phyloP scores from a whole-genome alignment of 1,139 yeast genomes.

The Pichia sp. region DNA sequence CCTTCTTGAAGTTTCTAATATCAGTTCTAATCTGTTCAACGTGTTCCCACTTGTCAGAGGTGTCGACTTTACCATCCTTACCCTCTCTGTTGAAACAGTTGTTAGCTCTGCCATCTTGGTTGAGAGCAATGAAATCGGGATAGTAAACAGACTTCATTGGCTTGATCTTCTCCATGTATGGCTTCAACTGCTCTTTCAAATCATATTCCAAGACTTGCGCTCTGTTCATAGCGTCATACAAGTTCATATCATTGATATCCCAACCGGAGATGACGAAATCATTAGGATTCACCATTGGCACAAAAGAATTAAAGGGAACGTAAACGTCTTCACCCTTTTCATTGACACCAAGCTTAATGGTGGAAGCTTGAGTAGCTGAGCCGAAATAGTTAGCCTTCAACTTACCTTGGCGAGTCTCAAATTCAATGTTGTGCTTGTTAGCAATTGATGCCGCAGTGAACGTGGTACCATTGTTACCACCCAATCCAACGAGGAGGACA shows the following conservation, averaged over 20 bases:
- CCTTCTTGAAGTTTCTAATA: conserved; percentile 68
- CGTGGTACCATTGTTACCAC: conserved; percentile 96
- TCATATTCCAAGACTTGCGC: conserved; percentile 83
- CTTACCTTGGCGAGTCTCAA: conserved; percentile 77
- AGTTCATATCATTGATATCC: conserved; percentile 75
- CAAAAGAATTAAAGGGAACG: conserved; percentile 84
- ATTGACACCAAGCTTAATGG: conserved; percentile 86
- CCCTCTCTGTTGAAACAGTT: conserved; percentile 61
- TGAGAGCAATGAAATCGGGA: conserved; percentile 95
- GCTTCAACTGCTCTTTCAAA: conserved; percentile 69
- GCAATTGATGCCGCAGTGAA: conserved; percentile 80
- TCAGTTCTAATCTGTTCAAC: conserved; percentile 83
- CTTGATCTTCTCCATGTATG: conserved; percentile 52
- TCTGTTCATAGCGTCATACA: conserved; percentile 76
- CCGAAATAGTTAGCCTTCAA: conserved; percentile 87
- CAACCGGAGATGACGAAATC: conserved; percentile 91
- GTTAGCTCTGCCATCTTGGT: conserved; percentile 89
- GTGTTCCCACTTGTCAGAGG: conserved; percentile 77
- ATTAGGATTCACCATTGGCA: conserved; percentile 86
- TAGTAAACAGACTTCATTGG: conserved; percentile 88
- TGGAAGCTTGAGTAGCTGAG: conserved; percentile 92
- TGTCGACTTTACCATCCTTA: conserved; percentile 41
- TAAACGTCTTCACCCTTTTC: conserved; percentile 76
- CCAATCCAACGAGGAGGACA: conserved; percentile 84
- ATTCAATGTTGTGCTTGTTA: conserved; percentile 69